These are phyloP conservation scores for Sordariomycetes sp. DNA, from an alignment of 2,329 filamentous ascomycete genomes.

Conservation along the genomic window DNA sequence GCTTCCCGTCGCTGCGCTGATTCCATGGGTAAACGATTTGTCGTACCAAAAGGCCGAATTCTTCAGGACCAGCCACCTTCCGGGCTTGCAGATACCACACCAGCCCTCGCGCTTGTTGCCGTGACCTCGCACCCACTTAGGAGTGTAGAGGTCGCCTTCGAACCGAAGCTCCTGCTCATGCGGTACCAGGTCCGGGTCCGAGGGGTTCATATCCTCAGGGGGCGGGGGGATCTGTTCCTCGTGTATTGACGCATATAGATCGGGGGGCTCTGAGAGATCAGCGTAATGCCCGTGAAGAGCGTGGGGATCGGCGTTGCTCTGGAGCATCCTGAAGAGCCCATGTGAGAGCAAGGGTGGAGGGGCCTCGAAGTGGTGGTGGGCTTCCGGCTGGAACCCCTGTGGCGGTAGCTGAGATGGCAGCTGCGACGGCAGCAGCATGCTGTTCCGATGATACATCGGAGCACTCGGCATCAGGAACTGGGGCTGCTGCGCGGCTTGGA, in stretches of 20 bases:
- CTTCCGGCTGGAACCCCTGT: constrained; percentile 33
- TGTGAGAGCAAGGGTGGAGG: constrained; percentile 58
- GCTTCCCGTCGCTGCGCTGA: constrained; percentile 70
- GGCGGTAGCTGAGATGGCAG: constrained; percentile 41
- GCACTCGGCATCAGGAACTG: constrained; percentile 44
- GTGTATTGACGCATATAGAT: constrained; percentile 64
- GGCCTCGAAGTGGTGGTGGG: constrained; percentile 42
- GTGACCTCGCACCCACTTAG: constrained; percentile 73
- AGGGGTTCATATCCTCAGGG: constrained; percentile 71
- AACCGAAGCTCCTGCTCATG: constrained; percentile 74
- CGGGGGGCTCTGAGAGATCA: constrained; percentile 64
- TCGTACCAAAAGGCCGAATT: constrained; percentile 93
- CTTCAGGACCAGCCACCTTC: constrained; percentile 77
- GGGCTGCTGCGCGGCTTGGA: constrained; percentile 43
- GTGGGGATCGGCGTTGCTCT: constrained; percentile 64
- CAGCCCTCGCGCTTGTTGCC: constrained; percentile 83
- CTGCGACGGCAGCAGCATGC: constrained; percentile 42
- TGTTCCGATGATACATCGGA: constrained; percentile 39
- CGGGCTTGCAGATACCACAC: constrained; percentile 82
- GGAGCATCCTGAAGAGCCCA: constrained; percentile 61
- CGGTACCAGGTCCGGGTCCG: constrained; percentile 63
- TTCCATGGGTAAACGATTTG: constrained; percentile 81
- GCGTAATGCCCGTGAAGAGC: constrained; percentile 59
- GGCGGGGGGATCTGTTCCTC: constrained; percentile 66
- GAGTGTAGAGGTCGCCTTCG: constrained; percentile 73